phyloP scores from a whole-genome alignment of 805 yeast species.

The Ogataea paraovalis region DNA sequence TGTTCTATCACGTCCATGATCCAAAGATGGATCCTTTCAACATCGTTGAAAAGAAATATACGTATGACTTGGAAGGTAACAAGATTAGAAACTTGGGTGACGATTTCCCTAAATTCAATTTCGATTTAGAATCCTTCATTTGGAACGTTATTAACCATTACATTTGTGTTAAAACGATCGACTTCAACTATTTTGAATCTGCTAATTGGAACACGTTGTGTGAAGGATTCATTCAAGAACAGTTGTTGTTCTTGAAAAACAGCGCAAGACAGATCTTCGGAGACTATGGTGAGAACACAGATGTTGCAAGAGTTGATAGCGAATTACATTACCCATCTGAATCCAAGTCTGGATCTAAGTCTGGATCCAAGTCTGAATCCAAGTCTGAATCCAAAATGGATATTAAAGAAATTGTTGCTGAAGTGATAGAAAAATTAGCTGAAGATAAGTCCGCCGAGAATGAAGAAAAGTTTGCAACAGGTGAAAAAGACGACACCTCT shows the following conservation, averaged over 20 bases:
- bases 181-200: slow-evolving; percentile 21
- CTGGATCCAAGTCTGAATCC: neutral
- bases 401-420: neutral
- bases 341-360: no score
- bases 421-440: neutral
- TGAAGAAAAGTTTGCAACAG: neutral
- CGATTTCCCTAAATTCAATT: slow-evolving; percentile 30
- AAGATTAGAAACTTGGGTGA: slow-evolving; percentile 33
- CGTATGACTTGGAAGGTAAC: slow-evolving; percentile 27
- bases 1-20: slow-evolving; percentile 47
- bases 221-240: slow-evolving; percentile 26
- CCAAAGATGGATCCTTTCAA: slow-evolving; percentile 54
- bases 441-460: neutral
- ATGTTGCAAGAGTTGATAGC: neutral
- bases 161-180: slow-evolving; percentile 27
- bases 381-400: neutral
- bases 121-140: slow-evolving; percentile 30
- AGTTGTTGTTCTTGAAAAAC: slow-evolving; percentile 21
- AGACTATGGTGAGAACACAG: slow-evolving; percentile 7
- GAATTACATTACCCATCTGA: neutral
- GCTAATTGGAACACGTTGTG: slow-evolving; percentile 22
- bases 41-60: slow-evolving; percentile 25
- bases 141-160: slow-evolving; percentile 33
- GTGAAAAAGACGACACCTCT: neutral
- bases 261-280: slow-evolving; percentile 21